Conservation (phyloP, 768 basidiomycete species). For the Leccinum arenicola region DNA sequence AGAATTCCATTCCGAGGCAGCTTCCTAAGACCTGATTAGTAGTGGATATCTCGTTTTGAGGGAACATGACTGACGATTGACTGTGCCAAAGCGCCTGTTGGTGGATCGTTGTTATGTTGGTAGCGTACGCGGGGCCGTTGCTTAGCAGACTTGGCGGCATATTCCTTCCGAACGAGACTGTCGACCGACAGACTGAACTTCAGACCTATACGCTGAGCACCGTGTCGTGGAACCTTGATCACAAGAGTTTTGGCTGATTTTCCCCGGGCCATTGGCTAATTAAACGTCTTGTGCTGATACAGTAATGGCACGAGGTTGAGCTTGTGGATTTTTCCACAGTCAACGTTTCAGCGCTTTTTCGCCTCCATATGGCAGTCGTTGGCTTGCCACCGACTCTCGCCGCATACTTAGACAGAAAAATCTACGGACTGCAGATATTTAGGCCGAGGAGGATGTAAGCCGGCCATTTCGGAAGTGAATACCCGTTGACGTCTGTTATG, state of each 20-base stretch:
- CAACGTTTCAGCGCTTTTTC: neutral
- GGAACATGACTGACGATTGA: slow-evolving; percentile 54
- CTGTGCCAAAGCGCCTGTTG: slow-evolving; percentile 44
- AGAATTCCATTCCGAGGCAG: slow-evolving; percentile 86
- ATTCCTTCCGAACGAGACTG: slow-evolving; percentile 46
- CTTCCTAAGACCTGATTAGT: slow-evolving; percentile 45
- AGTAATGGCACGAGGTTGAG: neutral
- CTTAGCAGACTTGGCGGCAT: slow-evolving; percentile 49
- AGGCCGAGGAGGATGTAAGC: neutral
- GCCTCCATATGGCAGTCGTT: slow-evolving; percentile 15
- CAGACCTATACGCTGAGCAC: slow-evolving; percentile 67
- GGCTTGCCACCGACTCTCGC: neutral
- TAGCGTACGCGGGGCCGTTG: slow-evolving; percentile 32
- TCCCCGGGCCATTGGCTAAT: slow-evolving; percentile 31
- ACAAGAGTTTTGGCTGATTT: slow-evolving; percentile 56
- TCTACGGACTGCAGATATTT: neutral
- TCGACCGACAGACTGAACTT: slow-evolving; percentile 62
- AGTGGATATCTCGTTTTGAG: neutral
- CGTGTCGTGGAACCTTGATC: slow-evolving; percentile 70
- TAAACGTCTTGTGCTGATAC: neutral
- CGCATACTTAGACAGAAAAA: neutral
- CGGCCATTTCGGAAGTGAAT: slow-evolving; percentile 2
- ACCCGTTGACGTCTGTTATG: slow-evolving; percentile 8
- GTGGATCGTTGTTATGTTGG: slow-evolving; percentile 58
- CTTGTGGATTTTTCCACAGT: neutral